Evolutionary conservation across 352 stramenopile species (phyloP), one percentile per base, ranked within the genome.

Genomic region (Phytophthora idaei): DNA sequence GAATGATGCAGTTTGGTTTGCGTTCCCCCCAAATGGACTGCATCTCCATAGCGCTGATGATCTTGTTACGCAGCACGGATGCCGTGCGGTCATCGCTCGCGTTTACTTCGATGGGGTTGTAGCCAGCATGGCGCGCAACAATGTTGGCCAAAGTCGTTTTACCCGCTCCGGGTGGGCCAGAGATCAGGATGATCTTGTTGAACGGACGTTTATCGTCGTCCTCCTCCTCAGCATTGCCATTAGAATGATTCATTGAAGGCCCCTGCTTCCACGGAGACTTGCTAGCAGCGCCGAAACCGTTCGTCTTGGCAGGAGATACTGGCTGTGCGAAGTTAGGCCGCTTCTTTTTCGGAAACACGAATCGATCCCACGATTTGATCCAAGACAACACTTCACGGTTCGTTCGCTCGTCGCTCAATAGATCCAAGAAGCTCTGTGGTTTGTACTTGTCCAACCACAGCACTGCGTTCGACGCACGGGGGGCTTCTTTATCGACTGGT

Each of bases 131-230:
- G 34, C 80, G 81, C 7, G 97, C 97, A 17, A 98, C 82, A 47
- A 99, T 97, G 63, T 99, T 97, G 8, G 97, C 98, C 44, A 99
- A 75, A 11, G 97, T 99, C 2, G 96, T 99, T 76, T 99, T 99
- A 14, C 96, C 96, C 0, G 93, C 84, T 47, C 96, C 95, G 12
- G 96, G 93, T 6, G 94, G 91, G 10, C 97, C 97, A 66, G 89
- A 98, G 10, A 99, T 85, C 6, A 99, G 77, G 61, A 99, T 98
- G 29, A 98, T 94, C 63, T 95, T 93, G 50, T 87, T 74, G 1
- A 76, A 63, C 25, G 85, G 85, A 2, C 85, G 81, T 8, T 80
- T 80, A 57, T 93, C 83, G 2, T 83, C 74, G 1, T 71, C 71
- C 25, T 90, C 78, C 28, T 80, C 61, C 17, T 60, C 37, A 3